These are phyloP conservation scores for Brassica nigra DNA, from an alignment of 345 rosid genomes.

Conservation along the genomic window DNA sequence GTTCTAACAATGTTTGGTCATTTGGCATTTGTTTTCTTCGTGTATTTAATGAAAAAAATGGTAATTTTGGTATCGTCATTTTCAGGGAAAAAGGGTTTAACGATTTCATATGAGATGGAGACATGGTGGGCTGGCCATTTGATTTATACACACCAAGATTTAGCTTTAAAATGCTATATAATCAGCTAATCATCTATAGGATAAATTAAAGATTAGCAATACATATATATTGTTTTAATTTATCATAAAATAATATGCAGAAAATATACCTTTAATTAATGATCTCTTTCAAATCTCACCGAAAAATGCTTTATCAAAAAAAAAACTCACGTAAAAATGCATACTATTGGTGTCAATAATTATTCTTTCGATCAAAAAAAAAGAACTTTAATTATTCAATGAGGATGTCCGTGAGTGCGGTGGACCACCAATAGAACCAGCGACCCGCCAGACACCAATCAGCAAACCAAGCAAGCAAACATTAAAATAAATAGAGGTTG, in stretches of 20 bases:
- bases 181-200: too few relatives aligned
- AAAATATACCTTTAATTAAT: background rate
- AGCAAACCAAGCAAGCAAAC: constrained; percentile 20
- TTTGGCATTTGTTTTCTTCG: too few relatives aligned
- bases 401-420: constrained; percentile 29
- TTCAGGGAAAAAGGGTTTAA: too few relatives aligned
- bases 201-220: background rate
- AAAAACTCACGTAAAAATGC: too few relatives aligned
- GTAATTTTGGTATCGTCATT: too few relatives aligned
- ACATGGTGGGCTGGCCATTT: too few relatives aligned
- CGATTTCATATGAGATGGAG: too few relatives aligned
- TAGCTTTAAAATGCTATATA: too few relatives aligned
- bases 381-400: background rate
- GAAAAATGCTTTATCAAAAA: too few relatives aligned
- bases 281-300: background rate
- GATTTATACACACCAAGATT: too few relatives aligned
- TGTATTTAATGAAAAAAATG: too few relatives aligned
- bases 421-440: constrained; percentile 33
- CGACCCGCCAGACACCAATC: constrained; percentile 13
- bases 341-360: background rate
- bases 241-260: background rate
- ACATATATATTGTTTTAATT: background rate
- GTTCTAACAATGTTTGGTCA: too few relatives aligned
- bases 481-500: background rate
- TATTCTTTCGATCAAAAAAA: background rate